Base-by-base conservation (phyloP, 306 rosid species). In the Dryas drummondii region DNA sequence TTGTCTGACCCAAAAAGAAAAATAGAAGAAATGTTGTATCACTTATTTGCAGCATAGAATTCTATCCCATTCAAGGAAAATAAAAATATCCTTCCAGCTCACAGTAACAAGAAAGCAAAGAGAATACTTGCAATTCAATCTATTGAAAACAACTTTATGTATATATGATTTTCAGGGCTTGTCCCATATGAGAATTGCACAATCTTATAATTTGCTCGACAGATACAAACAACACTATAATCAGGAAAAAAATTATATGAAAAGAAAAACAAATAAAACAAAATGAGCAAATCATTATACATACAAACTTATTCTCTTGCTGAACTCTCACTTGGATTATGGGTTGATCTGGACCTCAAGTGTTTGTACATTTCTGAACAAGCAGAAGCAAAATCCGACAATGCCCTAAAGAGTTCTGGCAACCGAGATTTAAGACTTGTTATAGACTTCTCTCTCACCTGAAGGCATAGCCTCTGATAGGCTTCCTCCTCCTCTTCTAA, bases 391-490 rank as follows among this genome's bases (percentile, higher is more conserved):
- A 96, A 96, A 55, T 73, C 88, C 5, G 79, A 80, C 83, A 96
- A 68, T 7, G 89, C 88, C 85, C 91, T 74, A 66, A 92, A 92
- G 72, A 96, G 98, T 55, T 92, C 96, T 4, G 99, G 99, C 88
- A 92, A 78, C 76, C 87, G 83, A 73, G 70, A 82, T 82, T 79
- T 84, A 13, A 96, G 88, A 83, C 87, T 89, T 32, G 41, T 82
- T 63, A 92, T 57, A 37, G 99, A 84, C 88, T 96, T 96, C 68
- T 89, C 92, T 82, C 99, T 90, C 81, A 92, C 98, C 61, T 90
- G 93, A 51, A 53, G 59, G 83, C 97, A 79, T 6, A 81, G 91
- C 82, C 54, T 85, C 73, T 32, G 80, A 71, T 88, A 84, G 42
- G 80, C 81, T 42, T 89, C 98, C 69, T 82, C 84, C 59, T 92